Evolutionary conservation across 495 filamentous ascomycete species (phyloP), one percentile per base, ranked within the genome.

Genomic region (Aspergillus egyptiacus): DNA sequence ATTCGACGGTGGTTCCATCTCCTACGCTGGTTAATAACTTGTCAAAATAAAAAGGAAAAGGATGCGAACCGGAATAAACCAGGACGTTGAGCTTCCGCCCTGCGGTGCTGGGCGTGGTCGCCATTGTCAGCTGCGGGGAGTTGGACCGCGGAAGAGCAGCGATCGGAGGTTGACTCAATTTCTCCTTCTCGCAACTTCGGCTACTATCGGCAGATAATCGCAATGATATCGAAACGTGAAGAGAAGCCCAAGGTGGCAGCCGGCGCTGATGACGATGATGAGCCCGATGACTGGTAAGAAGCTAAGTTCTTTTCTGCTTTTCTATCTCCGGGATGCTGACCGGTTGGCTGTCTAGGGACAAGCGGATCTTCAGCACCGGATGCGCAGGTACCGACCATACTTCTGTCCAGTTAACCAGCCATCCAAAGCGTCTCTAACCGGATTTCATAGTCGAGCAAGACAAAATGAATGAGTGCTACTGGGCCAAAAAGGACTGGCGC

Each of bases 341-440:
- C 33, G 44, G 50, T 46, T 17, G 46, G 28, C 34, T 48, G 19
- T 30, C 35, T 54, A 91, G 86, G 86, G 89, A 98, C 72, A 91
- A 96, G 78, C 79, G 93, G 59, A 98, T 98, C 60, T 93, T 87
- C 71, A 96, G 89, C 68, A 97, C 93, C 5, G 93, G 93, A 23
- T 98, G 93, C 57, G 78, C 91, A 64, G 79, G 93, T 96, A 70
- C 50, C 40, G 31, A 19, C 39, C 8, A 19, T 34, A 25, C 20
- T n/a, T 22, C 18, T 36, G 17, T 49, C n/a, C n/a, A n/a, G n/a
- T n/a, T n/a, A n/a, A n/a, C n/a, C n/a, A n/a, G n/a, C n/a, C n/a
- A n/a, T 33, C 3, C 2, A 13, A 18, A 15, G 33, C 8, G 3
- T 1, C 14, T 33, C 18, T 30, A 13, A 33, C 14, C 9, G 17